Conservation (phyloP, 192 early-diverging fungal genomes). For the Thamnidium elegans region DNA sequence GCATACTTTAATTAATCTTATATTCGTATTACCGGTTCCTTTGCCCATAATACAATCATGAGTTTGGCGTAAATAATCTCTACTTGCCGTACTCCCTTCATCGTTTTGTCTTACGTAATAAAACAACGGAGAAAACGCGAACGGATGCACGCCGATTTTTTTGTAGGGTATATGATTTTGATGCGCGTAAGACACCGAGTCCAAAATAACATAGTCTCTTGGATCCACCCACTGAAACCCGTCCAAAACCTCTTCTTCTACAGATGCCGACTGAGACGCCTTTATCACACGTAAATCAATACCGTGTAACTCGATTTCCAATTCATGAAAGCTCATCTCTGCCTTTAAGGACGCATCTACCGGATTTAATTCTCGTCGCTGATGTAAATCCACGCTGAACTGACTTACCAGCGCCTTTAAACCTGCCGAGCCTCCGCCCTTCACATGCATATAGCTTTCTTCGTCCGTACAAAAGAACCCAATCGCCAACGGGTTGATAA, state of each 20-base stretch:
- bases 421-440: conserved; percentile 26
- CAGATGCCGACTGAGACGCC: background rate
- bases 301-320: conserved; percentile 32
- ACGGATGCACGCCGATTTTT: conserved; percentile 1
- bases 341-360: conserved; percentile 24
- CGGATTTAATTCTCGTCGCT: conserved; percentile 24
- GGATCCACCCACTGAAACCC: background rate
- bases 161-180: background rate
- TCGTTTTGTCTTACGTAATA: background rate
- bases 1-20: too few relatives aligned
- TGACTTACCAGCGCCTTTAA: conserved; percentile 26
- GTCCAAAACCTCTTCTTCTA: background rate
- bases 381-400: conserved; percentile 38
- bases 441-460: background rate
- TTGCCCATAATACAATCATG: conserved; percentile 16
- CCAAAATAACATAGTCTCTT: background rate
- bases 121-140: conserved; percentile 22
- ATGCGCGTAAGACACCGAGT: background rate
- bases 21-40: conserved; percentile 2
- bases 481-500: conserved; percentile 25
- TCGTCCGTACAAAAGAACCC: conserved; percentile 31
- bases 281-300: conserved; percentile 33
- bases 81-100: conserved; percentile 1
- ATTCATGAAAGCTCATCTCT: conserved; percentile 30
- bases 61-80: conserved; percentile 5